A percentile compares a stretch with the other conserved stretches of the same genome.
These are phyloP conservation scores for Yarrowia sp. DNA, from an alignment of 805 yeast species.

Conservation along the genomic window DNA sequence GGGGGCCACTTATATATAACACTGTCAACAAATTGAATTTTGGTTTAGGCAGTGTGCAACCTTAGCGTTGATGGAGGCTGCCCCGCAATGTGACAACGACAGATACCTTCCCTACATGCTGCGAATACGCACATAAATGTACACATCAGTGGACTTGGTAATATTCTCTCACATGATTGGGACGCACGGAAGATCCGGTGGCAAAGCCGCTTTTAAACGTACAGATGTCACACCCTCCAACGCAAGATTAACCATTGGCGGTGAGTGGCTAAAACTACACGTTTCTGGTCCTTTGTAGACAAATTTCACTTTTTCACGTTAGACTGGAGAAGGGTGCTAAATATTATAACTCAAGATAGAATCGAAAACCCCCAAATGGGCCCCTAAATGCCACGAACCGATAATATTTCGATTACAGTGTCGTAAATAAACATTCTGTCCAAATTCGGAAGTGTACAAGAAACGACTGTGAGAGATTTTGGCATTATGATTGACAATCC, in stretches of 20 bases:
- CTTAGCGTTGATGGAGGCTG: neutral
- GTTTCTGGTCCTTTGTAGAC: no score
- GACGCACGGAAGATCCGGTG: neutral
- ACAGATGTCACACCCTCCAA: no score
- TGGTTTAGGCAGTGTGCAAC: constrained; percentile 4
- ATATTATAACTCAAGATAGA: neutral
- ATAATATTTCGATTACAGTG: neutral
- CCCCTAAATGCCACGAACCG: neutral
- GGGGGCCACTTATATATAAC: neutral
- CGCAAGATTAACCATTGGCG: neutral
- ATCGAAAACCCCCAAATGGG: neutral
- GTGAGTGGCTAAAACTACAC: no score
- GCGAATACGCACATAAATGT: neutral
- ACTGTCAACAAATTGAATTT: neutral
- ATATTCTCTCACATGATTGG: neutral
- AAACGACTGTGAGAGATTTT: no score
- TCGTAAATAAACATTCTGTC: no score
- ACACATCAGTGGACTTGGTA: neutral
- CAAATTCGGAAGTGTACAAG: no score
- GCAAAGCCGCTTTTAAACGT: no score
- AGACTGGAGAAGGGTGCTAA: neutral
- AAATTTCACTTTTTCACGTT: neutral
- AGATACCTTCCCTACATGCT: neutral
- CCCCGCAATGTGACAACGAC: neutral
- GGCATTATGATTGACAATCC: no score